phyloP scores from a whole-genome alignment of 257 asterid genomes.

The Oldenlandia corymbosa region DNA sequence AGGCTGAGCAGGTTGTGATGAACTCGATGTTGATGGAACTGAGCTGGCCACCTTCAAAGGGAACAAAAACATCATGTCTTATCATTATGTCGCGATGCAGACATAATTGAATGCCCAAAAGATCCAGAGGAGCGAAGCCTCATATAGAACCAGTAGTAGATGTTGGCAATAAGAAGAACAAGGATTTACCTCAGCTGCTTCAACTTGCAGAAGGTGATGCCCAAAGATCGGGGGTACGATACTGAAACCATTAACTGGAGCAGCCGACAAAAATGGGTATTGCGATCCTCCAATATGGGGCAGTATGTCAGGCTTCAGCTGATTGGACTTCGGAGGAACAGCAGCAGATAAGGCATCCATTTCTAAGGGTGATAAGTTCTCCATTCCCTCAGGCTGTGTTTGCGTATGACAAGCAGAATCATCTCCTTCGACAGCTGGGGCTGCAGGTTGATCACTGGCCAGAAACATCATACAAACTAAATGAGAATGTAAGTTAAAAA shows the following conservation, averaged over 20 bases:
- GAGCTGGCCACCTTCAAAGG: slow-evolving; percentile 38
- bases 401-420: slow-evolving; percentile 25
- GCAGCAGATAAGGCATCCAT: slow-evolving; percentile 30
- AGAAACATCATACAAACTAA: slow-evolving; percentile 13
- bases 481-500: slow-evolving; percentile 7
- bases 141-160: background rate
- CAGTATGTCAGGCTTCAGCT: slow-evolving; percentile 29
- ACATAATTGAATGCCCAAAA: background rate
- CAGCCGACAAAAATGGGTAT: slow-evolving; percentile 32
- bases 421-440: slow-evolving; percentile 23
- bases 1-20: slow-evolving; percentile 35
- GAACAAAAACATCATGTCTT: background rate
- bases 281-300: slow-evolving; percentile 31
- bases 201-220: slow-evolving; percentile 31
- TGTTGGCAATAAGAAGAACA: background rate
- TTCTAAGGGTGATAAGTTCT: slow-evolving; percentile 22
- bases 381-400: slow-evolving; percentile 22
- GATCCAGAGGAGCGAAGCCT: background rate
- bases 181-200: slow-evolving; percentile 35
- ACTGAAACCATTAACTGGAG: slow-evolving; percentile 39
- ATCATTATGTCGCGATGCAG: background rate
- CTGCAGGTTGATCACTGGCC: slow-evolving; percentile 31
- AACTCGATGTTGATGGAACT: slow-evolving; percentile 30
- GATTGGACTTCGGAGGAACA: slow-evolving; percentile 23
- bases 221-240: slow-evolving; percentile 33